Evolutionary conservation across 305 asterid genomes (phyloP).

Genomic region (Rubia tinctorum): DNA sequence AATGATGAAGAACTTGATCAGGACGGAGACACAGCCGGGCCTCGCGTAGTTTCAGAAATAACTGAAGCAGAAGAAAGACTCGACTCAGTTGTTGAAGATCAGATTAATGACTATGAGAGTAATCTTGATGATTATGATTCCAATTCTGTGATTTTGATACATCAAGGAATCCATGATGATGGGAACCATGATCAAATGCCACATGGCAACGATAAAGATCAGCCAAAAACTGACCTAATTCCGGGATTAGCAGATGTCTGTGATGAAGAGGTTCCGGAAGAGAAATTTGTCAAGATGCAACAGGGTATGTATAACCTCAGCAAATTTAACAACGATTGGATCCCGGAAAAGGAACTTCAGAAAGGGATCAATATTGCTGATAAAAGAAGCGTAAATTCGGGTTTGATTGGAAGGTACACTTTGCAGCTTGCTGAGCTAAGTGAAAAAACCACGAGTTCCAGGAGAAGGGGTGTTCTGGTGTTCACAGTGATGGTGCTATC

Average conservation of each 20-base stretch:
- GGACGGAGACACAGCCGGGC: background rate
- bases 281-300: slow-evolving; percentile 11
- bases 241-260: background rate
- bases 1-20: background rate
- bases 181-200: background rate
- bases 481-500: slow-evolving; percentile 4
- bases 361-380: background rate
- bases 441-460: slow-evolving; percentile 12
- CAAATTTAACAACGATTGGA: background rate
- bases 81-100: background rate
- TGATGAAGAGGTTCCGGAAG: slow-evolving; percentile 18
- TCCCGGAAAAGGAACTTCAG: background rate
- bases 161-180: slow-evolving; percentile 1
- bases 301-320: background rate
- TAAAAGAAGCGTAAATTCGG: slow-evolving; percentile 16
- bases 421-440: slow-evolving; percentile 25
- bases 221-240: background rate
- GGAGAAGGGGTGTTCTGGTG: slow-evolving; percentile 18
- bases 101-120: slow-evolving; percentile 6
- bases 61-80: background rate
- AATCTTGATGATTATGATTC: background rate
- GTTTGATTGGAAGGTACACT: slow-evolving; percentile 16
- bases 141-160: background rate
- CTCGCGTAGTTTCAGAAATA: background rate
- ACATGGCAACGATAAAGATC: background rate